Evolutionary conservation across 306 rosid species (phyloP).

Genomic region (Lagenaria siceraria): DNA sequence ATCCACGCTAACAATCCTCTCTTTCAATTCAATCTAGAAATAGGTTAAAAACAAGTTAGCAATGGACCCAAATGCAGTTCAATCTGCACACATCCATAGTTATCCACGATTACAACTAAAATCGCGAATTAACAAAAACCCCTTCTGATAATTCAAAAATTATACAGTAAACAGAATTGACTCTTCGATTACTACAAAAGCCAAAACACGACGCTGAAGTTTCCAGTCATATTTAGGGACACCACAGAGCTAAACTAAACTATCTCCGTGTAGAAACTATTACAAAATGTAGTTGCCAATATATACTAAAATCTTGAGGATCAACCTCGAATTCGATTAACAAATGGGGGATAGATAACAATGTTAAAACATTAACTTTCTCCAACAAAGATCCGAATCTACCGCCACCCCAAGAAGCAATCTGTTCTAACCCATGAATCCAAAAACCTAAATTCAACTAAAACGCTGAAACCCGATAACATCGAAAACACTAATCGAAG

Average conservation of each 20-base stretch:
- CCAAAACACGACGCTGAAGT: neutral
- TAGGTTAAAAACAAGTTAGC: neutral
- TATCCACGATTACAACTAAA: neutral
- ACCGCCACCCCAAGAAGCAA: neutral
- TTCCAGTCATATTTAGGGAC: neutral
- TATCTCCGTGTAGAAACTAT: neutral
- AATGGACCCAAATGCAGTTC: neutral
- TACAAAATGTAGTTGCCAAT: neutral
- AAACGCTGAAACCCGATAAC: neutral
- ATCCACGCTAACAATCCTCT: neutral
- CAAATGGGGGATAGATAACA: neutral
- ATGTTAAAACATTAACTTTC: neutral
- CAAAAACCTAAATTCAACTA: neutral
- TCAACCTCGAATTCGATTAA: neutral
- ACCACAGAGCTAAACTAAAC: neutral
- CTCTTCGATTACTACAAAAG: neutral
- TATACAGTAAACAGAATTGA: neutral
- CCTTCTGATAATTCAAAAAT: neutral
- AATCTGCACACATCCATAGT: neutral
- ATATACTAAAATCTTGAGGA: neutral
- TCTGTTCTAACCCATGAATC: neutral
- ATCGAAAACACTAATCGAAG: neutral
- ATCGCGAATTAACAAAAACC: neutral
- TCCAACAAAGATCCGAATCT: neutral
- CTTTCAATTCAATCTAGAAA: slow-evolving; percentile 6